Percentiles rank a stretch among this genome's conserved stretches.
Conservation (phyloP, 2,329 filamentous ascomycete genomes). For the Fusarium sp. region DNA sequence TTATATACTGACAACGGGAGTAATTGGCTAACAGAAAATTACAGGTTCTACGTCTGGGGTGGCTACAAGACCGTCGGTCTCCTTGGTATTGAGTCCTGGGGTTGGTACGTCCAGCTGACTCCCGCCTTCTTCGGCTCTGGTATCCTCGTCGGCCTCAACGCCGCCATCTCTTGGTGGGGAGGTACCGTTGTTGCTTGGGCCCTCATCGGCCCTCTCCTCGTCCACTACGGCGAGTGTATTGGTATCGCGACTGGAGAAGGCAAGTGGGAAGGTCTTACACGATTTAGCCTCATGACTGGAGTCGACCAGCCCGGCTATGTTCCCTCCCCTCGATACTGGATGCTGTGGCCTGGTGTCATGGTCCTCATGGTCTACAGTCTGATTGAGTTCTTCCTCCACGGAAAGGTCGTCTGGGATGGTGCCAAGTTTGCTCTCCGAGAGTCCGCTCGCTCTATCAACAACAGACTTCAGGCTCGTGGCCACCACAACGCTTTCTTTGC, state of each 20-base stretch:
- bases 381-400: slow-evolving; percentile 59
- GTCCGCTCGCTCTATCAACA: slow-evolving; percentile 51
- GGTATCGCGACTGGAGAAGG: slow-evolving; percentile 56
- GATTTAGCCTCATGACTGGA: slow-evolving; percentile 53
- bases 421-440: slow-evolving; percentile 54
- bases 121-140: slow-evolving; percentile 73
- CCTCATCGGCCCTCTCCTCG: slow-evolving; percentile 64
- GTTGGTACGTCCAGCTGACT: slow-evolving; percentile 72
- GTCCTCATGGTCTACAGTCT: slow-evolving; percentile 60
- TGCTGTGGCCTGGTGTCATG: slow-evolving; percentile 62
- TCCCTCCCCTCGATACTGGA: slow-evolving; percentile 60
- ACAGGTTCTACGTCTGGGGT: slow-evolving; percentile 67
- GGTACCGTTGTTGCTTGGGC: slow-evolving; percentile 70
- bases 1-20: too few species aligned
- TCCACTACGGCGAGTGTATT: slow-evolving; percentile 66
- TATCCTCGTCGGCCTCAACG: slow-evolving; percentile 67
- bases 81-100: slow-evolving; percentile 70
- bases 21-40: too few species aligned
- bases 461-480: slow-evolving; percentile 51
- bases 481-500: slow-evolving; percentile 54
- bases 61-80: slow-evolving; percentile 66
- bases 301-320: slow-evolving; percentile 49
- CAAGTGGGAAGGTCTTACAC: slow-evolving; percentile 52
- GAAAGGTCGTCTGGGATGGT: slow-evolving; percentile 56
- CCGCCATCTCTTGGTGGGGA: slow-evolving; percentile 69